These are phyloP conservation scores for Fusarium sp. DNA, from an alignment of 2,329 filamentous ascomycete genomes.

Conservation along the genomic window DNA sequence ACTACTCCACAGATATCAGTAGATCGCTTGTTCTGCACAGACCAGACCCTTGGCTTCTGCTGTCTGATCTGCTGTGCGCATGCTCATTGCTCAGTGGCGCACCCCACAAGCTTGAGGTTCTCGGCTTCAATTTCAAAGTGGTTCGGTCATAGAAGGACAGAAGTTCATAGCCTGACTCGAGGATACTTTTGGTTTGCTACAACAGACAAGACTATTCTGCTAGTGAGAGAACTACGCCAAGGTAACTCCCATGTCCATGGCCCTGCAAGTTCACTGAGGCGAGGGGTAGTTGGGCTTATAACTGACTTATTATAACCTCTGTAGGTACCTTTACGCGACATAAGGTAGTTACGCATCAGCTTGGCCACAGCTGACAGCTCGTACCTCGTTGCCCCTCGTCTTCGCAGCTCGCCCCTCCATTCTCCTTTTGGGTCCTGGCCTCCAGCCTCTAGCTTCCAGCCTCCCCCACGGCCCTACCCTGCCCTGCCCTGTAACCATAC, in stretches of 20 bases:
- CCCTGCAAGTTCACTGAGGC: slow-evolving; percentile 21
- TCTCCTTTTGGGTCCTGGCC: background rate
- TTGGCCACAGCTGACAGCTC: background rate
- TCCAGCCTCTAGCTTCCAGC: background rate
- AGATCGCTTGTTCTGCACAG: slow-evolving; percentile 45
- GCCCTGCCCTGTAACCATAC: slow-evolving; percentile 25
- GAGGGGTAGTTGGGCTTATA: background rate
- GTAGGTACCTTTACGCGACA: slow-evolving; percentile 6
- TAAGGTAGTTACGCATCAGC: too few species aligned
- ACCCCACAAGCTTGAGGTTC: slow-evolving; percentile 32
- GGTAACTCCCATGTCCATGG: slow-evolving; percentile 19
- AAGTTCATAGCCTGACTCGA: slow-evolving; percentile 13
- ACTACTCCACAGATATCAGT: slow-evolving; percentile 38
- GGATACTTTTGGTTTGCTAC: slow-evolving; percentile 4
- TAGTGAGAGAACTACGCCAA: slow-evolving; percentile 18
- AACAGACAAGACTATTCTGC: background rate
- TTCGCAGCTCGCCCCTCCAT: slow-evolving; percentile 20
- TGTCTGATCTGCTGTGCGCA: slow-evolving; percentile 29
- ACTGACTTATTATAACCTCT: slow-evolving; percentile 3
- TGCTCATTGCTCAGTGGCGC: slow-evolving; percentile 40
- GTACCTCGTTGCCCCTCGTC: slow-evolving; percentile 1
- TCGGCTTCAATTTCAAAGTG: slow-evolving; percentile 19
- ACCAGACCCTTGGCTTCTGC: slow-evolving; percentile 40
- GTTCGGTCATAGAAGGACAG: slow-evolving; percentile 28
- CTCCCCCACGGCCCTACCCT: slow-evolving; percentile 26